phyloP scores from a whole-genome alignment of 805 yeast genomes.

The Scheffersomyces coipomensis region DNA sequence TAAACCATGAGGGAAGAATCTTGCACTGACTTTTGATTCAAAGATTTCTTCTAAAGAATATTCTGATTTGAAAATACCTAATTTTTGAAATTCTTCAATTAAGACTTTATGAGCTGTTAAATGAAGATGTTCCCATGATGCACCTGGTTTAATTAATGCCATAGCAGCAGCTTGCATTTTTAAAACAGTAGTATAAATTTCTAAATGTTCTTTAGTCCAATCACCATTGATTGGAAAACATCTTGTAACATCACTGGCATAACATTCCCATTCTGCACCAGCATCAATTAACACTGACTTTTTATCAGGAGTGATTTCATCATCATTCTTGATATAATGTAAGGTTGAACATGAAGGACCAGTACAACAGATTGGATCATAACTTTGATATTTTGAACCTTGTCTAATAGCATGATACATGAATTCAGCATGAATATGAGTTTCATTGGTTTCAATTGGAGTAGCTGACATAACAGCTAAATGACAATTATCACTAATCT shows the following conservation, averaged over 20 bases:
- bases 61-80: constrained; percentile 72
- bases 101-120: constrained; percentile 74
- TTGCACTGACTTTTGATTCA: constrained; percentile 66
- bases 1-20: constrained; percentile 92
- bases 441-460: constrained; percentile 83
- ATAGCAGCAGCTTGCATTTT: constrained; percentile 80
- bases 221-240: constrained; percentile 90
- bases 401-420: constrained; percentile 90
- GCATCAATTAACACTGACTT: constrained; percentile 85
- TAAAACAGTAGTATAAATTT: constrained; percentile 72
- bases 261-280: constrained; percentile 95
- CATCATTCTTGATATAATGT: constrained; percentile 84
- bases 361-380: constrained; percentile 94
- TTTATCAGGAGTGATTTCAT: constrained; percentile 45
- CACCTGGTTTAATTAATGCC: constrained; percentile 78
- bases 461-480: constrained; percentile 89
- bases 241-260: constrained; percentile 92
- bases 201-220: constrained; percentile 85
- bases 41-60: constrained; percentile 63
- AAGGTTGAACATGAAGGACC: constrained; percentile 90
- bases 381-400: constrained; percentile 85
- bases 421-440: constrained; percentile 94
- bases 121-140: constrained; percentile 82
- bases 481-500: constrained; percentile 85
- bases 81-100: constrained; percentile 62